phyloP scores from a whole-genome alignment of 2,329 filamentous ascomycete species.

The Cercospora zeina region DNA sequence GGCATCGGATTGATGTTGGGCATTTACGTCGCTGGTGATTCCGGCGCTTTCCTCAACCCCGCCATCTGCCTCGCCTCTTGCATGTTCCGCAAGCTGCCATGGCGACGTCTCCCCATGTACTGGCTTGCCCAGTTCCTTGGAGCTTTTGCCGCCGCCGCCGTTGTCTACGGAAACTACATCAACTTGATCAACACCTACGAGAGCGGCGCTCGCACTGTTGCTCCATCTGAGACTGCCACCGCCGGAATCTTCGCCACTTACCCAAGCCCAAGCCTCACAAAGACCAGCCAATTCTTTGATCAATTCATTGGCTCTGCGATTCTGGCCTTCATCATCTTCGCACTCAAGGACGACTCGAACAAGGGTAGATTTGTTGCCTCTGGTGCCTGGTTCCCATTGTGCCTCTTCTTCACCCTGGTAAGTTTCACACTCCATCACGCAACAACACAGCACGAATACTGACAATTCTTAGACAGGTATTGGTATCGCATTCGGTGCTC shows the following conservation, averaged over 20 bases:
- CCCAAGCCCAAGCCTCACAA: conserved; percentile 62
- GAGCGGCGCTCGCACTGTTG: conserved; percentile 61
- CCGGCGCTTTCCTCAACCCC: conserved; percentile 54
- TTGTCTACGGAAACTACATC: conserved; percentile 52
- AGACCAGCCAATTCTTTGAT: conserved; percentile 66
- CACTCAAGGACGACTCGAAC: conserved; percentile 58
- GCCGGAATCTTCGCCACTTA: conserved; percentile 71
- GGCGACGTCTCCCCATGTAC: conserved; percentile 69
- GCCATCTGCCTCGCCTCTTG: conserved; percentile 70
- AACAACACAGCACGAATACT: neutral
- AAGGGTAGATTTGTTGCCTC: conserved; percentile 40
- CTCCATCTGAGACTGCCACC: conserved; percentile 57
- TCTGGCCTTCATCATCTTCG: conserved; percentile 70
- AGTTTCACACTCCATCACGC: neutral
- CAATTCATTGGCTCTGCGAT: conserved; percentile 68
- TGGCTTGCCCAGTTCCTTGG: conserved; percentile 65
- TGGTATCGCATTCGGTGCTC: conserved; percentile 67
- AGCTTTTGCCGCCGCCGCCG: conserved; percentile 59
- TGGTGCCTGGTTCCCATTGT: conserved; percentile 58
- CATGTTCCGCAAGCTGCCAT: conserved; percentile 67
- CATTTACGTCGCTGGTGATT: conserved; percentile 44
- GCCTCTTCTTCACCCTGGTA: conserved; percentile 62
- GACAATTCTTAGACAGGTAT: conserved; percentile 56
- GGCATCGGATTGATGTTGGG: conserved; percentile 68
- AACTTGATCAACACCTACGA: conserved; percentile 62